These are phyloP conservation scores for Leavenworthia alabamica DNA, from an alignment of 345 rosid genomes.

Conservation along the genomic window DNA sequence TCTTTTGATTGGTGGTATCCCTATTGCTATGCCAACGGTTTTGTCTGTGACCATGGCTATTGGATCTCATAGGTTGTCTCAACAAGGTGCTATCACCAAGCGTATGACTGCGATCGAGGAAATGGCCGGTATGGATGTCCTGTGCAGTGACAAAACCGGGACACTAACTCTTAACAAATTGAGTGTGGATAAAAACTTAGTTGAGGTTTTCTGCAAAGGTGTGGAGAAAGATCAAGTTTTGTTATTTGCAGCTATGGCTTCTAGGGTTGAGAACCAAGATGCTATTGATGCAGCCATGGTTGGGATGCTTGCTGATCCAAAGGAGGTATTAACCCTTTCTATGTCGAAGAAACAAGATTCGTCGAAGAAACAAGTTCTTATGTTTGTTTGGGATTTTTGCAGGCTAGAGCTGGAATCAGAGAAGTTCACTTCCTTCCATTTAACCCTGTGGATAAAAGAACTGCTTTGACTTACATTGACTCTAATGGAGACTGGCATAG, in stretches of 20 bases:
- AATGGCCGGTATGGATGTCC: slow-evolving; percentile 90
- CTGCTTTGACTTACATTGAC: slow-evolving; percentile 80
- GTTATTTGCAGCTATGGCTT: slow-evolving; percentile 76
- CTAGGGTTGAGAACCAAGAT: slow-evolving; percentile 86
- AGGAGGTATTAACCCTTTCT: slow-evolving; percentile 43
- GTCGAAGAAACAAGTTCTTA: slow-evolving; percentile 10
- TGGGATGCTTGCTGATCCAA: slow-evolving; percentile 81
- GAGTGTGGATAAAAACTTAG: slow-evolving; percentile 64
- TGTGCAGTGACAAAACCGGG: slow-evolving; percentile 89
- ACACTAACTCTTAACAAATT: slow-evolving; percentile 77
- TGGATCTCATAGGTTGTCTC: slow-evolving; percentile 75
- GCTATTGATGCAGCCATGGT: slow-evolving; percentile 89
- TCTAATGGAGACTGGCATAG: slow-evolving; percentile 65
- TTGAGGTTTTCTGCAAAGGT: slow-evolving; percentile 73
- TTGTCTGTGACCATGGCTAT: slow-evolving; percentile 90
- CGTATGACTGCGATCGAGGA: slow-evolving; percentile 94
- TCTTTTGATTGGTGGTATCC: slow-evolving; percentile 88
- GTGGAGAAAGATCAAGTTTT: slow-evolving; percentile 61
- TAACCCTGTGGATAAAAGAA: slow-evolving; percentile 80
- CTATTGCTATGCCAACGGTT: slow-evolving; percentile 96
- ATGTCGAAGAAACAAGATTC: not conserved
- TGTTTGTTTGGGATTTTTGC: slow-evolving; percentile 1
- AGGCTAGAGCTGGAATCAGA: slow-evolving; percentile 71
- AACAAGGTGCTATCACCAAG: slow-evolving; percentile 90
- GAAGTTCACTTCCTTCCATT: slow-evolving; percentile 83